phyloP scores from a whole-genome alignment of 495 filamentous ascomycete genomes.

The Penicillium desertorum region DNA sequence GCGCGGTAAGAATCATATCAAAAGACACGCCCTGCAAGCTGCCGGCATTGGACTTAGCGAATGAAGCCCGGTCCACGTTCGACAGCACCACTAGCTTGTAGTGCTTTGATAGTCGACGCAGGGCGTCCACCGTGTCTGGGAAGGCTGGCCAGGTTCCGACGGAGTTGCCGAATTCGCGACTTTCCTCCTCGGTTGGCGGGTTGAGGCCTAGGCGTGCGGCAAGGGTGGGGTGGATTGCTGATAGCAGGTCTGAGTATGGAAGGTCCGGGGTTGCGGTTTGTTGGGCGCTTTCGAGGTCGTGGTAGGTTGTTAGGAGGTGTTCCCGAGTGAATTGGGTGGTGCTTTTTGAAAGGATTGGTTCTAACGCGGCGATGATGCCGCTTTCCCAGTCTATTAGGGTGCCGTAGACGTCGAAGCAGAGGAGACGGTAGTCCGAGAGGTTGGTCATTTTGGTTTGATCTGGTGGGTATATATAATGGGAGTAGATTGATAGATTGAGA shows the following conservation, averaged over 20 bases:
- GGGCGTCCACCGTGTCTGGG: slow-evolving; percentile 57
- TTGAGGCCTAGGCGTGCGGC: slow-evolving; percentile 39
- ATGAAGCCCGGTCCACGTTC: slow-evolving; percentile 65
- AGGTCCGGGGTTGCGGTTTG: slow-evolving; percentile 48
- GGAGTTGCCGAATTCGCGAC: slow-evolving; percentile 45
- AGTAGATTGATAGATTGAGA: background rate
- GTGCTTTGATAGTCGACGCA: slow-evolving; percentile 49
- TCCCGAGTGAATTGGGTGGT: slow-evolving; percentile 40
- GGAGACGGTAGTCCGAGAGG: slow-evolving; percentile 48
- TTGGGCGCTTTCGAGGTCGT: slow-evolving; percentile 39
- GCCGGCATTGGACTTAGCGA: slow-evolving; percentile 49
- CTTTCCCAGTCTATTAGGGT: slow-evolving; percentile 78
- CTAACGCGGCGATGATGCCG: slow-evolving; percentile 40
- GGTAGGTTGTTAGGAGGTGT: slow-evolving; percentile 35
- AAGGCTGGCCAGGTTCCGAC: slow-evolving; percentile 63
- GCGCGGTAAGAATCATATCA: slow-evolving; percentile 67
- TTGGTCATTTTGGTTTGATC: slow-evolving; percentile 26
- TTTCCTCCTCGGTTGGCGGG: slow-evolving; percentile 25
- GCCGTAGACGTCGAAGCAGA: slow-evolving; percentile 80
- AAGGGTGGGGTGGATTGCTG: slow-evolving; percentile 45
- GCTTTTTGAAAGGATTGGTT: slow-evolving; percentile 42
- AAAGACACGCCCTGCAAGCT: slow-evolving; percentile 52
- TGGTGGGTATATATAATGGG: background rate
- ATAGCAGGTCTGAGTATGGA: slow-evolving; percentile 55
- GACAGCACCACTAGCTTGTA: slow-evolving; percentile 69